Percentiles rank a stretch among this genome's conserved stretches.
phyloP scores from a whole-genome alignment of 352 stramenopile species.

The Phytophthora uliginosa region DNA sequence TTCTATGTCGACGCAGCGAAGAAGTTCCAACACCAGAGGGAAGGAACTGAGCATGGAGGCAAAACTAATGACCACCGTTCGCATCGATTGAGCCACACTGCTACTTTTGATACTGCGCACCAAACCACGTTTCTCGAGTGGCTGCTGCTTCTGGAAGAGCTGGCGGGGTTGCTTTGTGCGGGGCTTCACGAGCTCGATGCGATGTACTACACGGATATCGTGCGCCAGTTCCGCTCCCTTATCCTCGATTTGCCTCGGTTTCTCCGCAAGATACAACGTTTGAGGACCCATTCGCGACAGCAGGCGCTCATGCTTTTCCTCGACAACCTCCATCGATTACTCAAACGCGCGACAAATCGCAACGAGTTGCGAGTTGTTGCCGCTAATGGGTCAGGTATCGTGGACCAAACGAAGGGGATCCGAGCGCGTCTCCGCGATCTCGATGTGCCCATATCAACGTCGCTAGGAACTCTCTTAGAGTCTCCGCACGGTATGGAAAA shows the following conservation, averaged over 20 bases:
- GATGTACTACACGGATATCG: conserved; percentile 44
- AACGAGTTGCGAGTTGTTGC: conserved; percentile 59
- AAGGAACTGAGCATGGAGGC: neutral
- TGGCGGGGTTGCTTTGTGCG: conserved; percentile 52
- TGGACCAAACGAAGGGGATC: conserved; percentile 43
- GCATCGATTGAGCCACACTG: neutral
- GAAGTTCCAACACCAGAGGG: conserved; percentile 3
- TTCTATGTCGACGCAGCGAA: conserved; percentile 44
- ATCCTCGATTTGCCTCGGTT: conserved; percentile 47
- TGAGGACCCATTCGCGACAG: conserved; percentile 32
- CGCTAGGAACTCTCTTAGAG: conserved; percentile 27
- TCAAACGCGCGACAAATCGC: conserved; percentile 52
- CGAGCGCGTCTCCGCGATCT: conserved; percentile 33
- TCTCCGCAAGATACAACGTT: conserved; percentile 51
- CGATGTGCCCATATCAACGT: conserved; percentile 34
- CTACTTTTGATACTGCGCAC: neutral
- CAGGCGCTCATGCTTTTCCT: conserved; percentile 48
- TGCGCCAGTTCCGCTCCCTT: conserved; percentile 39
- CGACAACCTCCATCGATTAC: conserved; percentile 52
- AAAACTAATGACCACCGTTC: neutral
- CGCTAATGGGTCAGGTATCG: conserved; percentile 44
- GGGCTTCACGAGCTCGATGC: conserved; percentile 51
- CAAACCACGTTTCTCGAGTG: conserved; percentile 33
- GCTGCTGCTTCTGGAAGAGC: conserved; percentile 53
- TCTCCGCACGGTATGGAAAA: conserved; percentile 26